Evolutionary conservation across 1,139 yeast genomes (phyloP), one percentile per base, ranked within the genome.

Genomic region (Taphrina deformans): DNA sequence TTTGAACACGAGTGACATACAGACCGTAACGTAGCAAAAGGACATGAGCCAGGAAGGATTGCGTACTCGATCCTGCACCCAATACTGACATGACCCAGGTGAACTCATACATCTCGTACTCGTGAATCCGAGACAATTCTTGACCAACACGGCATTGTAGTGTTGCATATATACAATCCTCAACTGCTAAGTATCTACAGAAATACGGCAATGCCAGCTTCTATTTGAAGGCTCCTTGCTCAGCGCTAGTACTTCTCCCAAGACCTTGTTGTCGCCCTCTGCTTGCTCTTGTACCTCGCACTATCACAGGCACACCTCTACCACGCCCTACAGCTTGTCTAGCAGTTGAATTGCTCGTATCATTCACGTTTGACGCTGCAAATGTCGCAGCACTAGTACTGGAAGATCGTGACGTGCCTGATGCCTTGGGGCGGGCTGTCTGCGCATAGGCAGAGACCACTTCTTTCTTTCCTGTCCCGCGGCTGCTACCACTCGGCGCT

Each of bases 391-490:
- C 41, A 7, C 41, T 55, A 2, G 44, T 46, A 7, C 26, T 24
- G 7, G 35, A 18, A 4, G 55, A 10, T 7, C 44, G 50, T 16
- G 46, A 18, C 14, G 46, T 16, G 14, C 23, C 18, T 23, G 62
- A 18, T 14, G 48, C 44, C 16, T 38, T 40, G 16, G 38, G 41
- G 16, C 63, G 56, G 12, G 48, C 55, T 38, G 55, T 40, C n/a
- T 59, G 63, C 14, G 63, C 63, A 50, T 59, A 59, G 6, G 63
- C 63, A 48, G 63, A 59, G 23, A 52, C 56, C 9, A 44, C 56
- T 26, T 51, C 56, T 24, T 16, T 44, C 40, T 41, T 27, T 16
- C 29, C 55, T 18, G 41, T 48, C 12, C 56, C 56, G 5, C 63
- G 63, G 7, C 50, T 31, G 2, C 41, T 59, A 9, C 63, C 55